phyloP scores from a whole-genome alignment of 140 eudicot species.

The Flaveria floridana region DNA sequence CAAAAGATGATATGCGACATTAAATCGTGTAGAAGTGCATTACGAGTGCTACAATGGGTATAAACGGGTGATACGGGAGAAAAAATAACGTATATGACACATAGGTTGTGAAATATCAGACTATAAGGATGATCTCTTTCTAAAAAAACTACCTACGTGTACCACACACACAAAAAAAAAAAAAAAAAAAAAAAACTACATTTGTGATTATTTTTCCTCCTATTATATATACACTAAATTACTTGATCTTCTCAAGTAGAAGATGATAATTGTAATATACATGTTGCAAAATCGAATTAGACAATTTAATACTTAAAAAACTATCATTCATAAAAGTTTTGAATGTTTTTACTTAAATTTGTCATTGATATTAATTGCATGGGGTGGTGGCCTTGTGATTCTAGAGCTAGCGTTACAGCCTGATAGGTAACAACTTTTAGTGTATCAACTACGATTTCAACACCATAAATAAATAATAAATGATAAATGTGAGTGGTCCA shows the following conservation, averaged over 20 bases:
- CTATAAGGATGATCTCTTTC: no score
- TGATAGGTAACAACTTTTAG: conserved; percentile 33
- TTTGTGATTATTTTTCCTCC: no score
- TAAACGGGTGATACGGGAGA: no score
- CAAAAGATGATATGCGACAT: no score
- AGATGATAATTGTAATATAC: background rate
- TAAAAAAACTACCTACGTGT: no score
- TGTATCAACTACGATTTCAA: conserved; percentile 35
- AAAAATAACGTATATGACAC: no score
- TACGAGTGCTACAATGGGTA: no score
- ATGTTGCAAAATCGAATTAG: background rate
- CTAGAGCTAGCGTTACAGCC: conserved; percentile 11
- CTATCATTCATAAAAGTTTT: conserved; percentile 1
- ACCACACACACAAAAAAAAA: no score
- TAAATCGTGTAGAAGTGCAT: no score
- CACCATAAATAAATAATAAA: conserved; percentile 30
- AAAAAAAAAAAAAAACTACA: no score
- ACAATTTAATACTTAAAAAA: background rate
- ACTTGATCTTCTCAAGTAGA: background rate
- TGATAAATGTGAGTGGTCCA: conserved; percentile 23
- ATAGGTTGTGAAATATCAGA: no score
- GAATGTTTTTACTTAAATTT: conserved; percentile 1
- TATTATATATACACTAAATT: background rate
- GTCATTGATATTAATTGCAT: conserved; percentile 21
- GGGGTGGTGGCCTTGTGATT: conserved; percentile 20